Percentiles rank a stretch among this genome's conserved stretches.
These are phyloP conservation scores for Yarrowia sp. DNA, from an alignment of 805 yeast genomes.

Conservation along the genomic window DNA sequence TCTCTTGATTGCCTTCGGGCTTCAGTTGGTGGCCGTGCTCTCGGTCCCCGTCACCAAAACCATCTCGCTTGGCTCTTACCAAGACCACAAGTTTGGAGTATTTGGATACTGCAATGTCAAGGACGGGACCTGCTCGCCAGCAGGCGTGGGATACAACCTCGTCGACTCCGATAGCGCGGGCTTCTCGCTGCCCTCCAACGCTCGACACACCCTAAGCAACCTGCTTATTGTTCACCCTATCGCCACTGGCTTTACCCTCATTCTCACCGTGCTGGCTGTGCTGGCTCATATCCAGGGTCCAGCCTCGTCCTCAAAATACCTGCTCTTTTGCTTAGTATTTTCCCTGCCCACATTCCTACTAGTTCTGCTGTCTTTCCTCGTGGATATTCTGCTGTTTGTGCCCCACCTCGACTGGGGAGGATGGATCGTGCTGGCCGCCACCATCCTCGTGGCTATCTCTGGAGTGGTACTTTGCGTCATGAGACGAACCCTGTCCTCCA, in stretches of 20 bases:
- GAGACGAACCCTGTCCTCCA: slow-evolving; percentile 54
- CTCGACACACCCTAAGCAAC: slow-evolving; percentile 56
- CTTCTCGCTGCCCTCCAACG: slow-evolving; percentile 55
- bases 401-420: slow-evolving; percentile 78
- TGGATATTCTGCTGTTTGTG: slow-evolving; percentile 74
- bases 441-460: slow-evolving; percentile 59
- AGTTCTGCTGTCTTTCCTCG: slow-evolving; percentile 68
- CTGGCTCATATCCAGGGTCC: slow-evolving; percentile 42
- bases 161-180: slow-evolving; percentile 40
- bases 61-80: slow-evolving; percentile 50
- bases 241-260: slow-evolving; percentile 52
- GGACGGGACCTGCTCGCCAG: slow-evolving; percentile 41
- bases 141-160: slow-evolving; percentile 45
- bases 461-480: slow-evolving; percentile 67
- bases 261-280: slow-evolving; percentile 45
- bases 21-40: slow-evolving; percentile 57
- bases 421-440: slow-evolving; percentile 73
- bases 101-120: slow-evolving; percentile 57
- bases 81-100: slow-evolving; percentile 58
- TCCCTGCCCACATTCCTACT: slow-evolving; percentile 67
- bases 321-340: slow-evolving; percentile 54
- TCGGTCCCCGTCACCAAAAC: slow-evolving; percentile 56
- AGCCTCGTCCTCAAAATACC: slow-evolving; percentile 42
- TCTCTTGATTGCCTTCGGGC: slow-evolving; percentile 49
- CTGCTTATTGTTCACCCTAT: slow-evolving; percentile 66